These are phyloP conservation scores for Pythium volutum DNA, from an alignment of 352 stramenopile species.

Conservation along the genomic window DNA sequence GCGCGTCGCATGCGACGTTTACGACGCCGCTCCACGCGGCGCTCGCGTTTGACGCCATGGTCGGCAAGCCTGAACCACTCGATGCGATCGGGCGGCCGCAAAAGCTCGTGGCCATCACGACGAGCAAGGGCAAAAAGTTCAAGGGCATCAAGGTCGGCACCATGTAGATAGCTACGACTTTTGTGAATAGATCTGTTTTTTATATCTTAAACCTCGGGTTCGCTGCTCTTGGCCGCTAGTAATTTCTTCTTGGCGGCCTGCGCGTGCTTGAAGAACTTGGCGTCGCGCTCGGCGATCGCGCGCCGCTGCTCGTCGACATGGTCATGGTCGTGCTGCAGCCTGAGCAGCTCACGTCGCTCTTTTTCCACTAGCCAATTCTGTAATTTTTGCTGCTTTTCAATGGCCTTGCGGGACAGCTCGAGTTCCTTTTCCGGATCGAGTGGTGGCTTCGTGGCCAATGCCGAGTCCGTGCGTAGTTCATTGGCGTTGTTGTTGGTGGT, in stretches of 20 bases:
- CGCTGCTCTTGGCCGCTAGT: conserved; percentile 13
- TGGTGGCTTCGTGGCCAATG: conserved; percentile 2
- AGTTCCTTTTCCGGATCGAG: conserved; percentile 63
- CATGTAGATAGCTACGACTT: conserved; percentile 23
- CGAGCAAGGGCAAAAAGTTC: conserved; percentile 60
- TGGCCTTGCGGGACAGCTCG: conserved; percentile 68
- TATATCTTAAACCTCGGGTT: neutral
- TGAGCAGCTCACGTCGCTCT: conserved; percentile 77
- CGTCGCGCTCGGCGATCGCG: conserved; percentile 58
- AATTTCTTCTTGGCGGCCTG: conserved; percentile 72
- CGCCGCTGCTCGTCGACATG: conserved; percentile 73
- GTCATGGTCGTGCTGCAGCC: conserved; percentile 76
- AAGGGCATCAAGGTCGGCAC: conserved; percentile 58
- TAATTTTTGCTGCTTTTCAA: conserved; percentile 88
- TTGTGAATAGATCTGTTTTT: conserved; percentile 3
- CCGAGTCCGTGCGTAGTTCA: conserved; percentile 13
- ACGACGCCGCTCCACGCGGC: conserved; percentile 53
- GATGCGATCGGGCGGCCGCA: conserved; percentile 69
- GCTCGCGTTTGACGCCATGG: conserved; percentile 59
- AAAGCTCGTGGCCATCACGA: conserved; percentile 68
- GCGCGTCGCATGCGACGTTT: conserved; percentile 73
- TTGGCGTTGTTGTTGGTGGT: conserved; percentile 49
- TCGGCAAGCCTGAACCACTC: conserved; percentile 25
- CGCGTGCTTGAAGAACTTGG: conserved; percentile 76
- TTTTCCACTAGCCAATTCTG: conserved; percentile 90